A percentile compares a stretch with the other conserved stretches of the same genome.
Conservation (phyloP, 495 filamentous ascomycete genomes). For the Daldinia grandis region DNA sequence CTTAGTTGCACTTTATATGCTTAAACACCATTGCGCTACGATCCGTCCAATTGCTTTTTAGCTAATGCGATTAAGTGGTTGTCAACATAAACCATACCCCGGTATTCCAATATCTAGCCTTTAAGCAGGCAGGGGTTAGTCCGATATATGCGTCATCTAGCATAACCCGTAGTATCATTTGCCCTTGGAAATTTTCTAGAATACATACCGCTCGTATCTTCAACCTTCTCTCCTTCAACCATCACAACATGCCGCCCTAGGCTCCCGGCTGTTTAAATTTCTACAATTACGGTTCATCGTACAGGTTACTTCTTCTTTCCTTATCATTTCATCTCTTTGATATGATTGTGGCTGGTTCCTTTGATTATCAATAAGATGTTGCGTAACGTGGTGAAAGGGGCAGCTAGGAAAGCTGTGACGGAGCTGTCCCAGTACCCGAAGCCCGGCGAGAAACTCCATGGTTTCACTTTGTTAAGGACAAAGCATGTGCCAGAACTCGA, state of each 20-base stretch:
- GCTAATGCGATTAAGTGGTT: constrained; percentile 7
- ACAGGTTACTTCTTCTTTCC: background rate
- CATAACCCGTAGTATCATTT: constrained; percentile 26
- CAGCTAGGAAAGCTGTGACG: constrained; percentile 70
- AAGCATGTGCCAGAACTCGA: constrained; percentile 96
- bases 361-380: constrained; percentile 51
- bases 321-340: constrained; percentile 4
- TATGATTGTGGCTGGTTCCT: constrained; percentile 8
- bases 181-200: constrained; percentile 38
- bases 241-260: background rate
- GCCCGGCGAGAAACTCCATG: constrained; percentile 84
- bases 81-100: background rate
- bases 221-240: background rate
- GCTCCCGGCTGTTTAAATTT: background rate
- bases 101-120: constrained; percentile 3
- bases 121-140: background rate
- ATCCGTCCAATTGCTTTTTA: constrained; percentile 12
- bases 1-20: constrained; percentile 18
- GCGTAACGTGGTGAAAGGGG: constrained; percentile 59
- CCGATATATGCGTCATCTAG: constrained; percentile 38
- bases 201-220: constrained; percentile 6
- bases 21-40: background rate
- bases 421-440: constrained; percentile 75
- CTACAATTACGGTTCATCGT: background rate
- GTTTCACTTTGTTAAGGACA: constrained; percentile 86